These are phyloP conservation scores for Fusarium gaditjirri DNA, from an alignment of 2,329 filamentous ascomycete genomes.

Conservation along the genomic window DNA sequence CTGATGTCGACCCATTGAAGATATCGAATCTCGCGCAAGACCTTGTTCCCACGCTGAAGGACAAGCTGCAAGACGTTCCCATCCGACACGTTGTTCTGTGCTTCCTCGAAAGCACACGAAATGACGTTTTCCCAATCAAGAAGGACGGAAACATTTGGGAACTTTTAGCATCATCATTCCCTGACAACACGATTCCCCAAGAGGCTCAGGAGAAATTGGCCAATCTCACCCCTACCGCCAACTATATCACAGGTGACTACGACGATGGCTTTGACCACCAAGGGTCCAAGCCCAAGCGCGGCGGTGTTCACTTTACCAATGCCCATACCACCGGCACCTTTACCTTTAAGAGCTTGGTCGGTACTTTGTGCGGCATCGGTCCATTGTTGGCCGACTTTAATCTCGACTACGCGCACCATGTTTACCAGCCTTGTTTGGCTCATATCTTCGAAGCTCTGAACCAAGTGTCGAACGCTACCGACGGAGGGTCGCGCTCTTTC, in stretches of 20 bases:
- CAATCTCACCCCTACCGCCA: slow-evolving; percentile 48
- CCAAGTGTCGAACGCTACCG: slow-evolving; percentile 16
- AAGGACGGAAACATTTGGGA: slow-evolving; percentile 52
- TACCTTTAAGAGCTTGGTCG: slow-evolving; percentile 56
- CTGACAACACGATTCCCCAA: slow-evolving; percentile 47
- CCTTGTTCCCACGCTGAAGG: slow-evolving; percentile 42
- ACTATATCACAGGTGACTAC: slow-evolving; percentile 51
- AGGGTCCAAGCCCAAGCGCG: slow-evolving; percentile 38
- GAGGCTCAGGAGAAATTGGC: slow-evolving; percentile 44
- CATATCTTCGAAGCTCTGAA: slow-evolving; percentile 53
- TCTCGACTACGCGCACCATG: slow-evolving; percentile 52
- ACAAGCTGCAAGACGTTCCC: slow-evolving; percentile 45
- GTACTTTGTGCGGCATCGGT: slow-evolving; percentile 55
- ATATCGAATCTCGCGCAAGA: slow-evolving; percentile 52
- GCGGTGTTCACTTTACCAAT: slow-evolving; percentile 54
- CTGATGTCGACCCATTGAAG: slow-evolving; percentile 52
- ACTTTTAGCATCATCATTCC: slow-evolving; percentile 45
- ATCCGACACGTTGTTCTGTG: slow-evolving; percentile 56
- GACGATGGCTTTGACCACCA: slow-evolving; percentile 48
- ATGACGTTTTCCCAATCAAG: slow-evolving; percentile 58
- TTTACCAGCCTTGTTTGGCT: slow-evolving; percentile 59
- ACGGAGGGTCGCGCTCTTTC: slow-evolving; percentile 6
- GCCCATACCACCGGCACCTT: slow-evolving; percentile 56
- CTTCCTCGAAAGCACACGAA: slow-evolving; percentile 58
- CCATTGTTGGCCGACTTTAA: slow-evolving; percentile 57